Base-by-base conservation (phyloP, 805 yeast genomes). In the Yamadazyma sp. region DNA sequence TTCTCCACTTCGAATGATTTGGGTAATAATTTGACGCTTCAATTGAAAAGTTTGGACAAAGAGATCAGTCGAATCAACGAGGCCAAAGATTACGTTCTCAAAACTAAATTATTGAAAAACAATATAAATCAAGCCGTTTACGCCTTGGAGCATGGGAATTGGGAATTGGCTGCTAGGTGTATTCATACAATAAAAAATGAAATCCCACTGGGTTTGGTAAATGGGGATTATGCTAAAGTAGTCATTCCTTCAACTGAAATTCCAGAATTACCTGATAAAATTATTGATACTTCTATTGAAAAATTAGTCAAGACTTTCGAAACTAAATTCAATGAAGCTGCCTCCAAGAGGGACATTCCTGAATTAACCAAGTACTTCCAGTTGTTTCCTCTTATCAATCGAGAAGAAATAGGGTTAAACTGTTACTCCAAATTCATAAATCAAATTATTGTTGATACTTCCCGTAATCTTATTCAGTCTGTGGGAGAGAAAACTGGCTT, bases 391-490 rank as follows among this genome's bases (percentile, higher is more conserved):
- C 65, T 89, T 35, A 80, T 93, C 26, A 86, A 86, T 6, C 76
- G 82, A 52, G 76, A 77, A 38, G 73, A 73, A 15, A 58, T 73
- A 12, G 98, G 98, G 0, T 61, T 93, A 27, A 76, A 75, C 26
- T 78, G 86, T 44, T 93, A 93, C 58, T 83, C 96, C 12, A 77
- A 73, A 50, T 93, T 91, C 56, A 84, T 93, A 29, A 85, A 96
- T 55, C 77, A 80, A 40, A 84, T 89, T 36, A 81, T 93, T 22
- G 81, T 88, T 13, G 80, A 82, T 19, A 87, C 89, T 42, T 78
- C 87, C 39, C 75, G 95, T 39, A 67, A 70, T 25, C 68, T 88
- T 38, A 70, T 88, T 33, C 73, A 74, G 11, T 49, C 65, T 2
- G 55, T 55, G 10, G 38, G 60, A 1, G 36, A 40, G 15, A 66